These are phyloP conservation scores for Petrea volubilis DNA, from an alignment of 257 asterid species.

Conservation along the genomic window DNA sequence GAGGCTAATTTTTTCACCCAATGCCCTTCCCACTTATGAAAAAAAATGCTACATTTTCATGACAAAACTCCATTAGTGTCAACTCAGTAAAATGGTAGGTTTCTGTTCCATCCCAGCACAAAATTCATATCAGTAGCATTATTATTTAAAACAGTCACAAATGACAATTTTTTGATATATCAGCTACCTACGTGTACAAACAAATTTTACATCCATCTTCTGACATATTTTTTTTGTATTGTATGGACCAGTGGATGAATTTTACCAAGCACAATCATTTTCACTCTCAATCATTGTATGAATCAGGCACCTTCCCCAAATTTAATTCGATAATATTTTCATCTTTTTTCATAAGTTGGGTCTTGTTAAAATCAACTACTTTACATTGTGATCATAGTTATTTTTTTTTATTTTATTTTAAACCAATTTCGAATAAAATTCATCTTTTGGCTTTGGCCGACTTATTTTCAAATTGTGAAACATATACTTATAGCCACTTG, in stretches of 20 bases:
- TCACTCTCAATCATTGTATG: neutral
- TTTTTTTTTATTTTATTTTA: too few relatives aligned
- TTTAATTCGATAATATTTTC: too few relatives aligned
- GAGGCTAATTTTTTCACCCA: neutral
- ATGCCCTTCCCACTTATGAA: slow-evolving; percentile 7
- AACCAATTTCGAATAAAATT: neutral
- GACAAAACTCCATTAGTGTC: slow-evolving; percentile 32
- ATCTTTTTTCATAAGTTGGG: too few relatives aligned
- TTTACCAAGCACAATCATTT: too few relatives aligned
- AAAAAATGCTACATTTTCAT: neutral
- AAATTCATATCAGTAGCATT: neutral
- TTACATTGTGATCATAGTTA: too few relatives aligned
- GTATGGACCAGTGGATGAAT: slow-evolving; percentile 2
- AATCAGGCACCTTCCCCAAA: too few relatives aligned
- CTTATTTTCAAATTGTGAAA: too few relatives aligned
- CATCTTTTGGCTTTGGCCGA: too few relatives aligned
- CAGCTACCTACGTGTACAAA: neutral
- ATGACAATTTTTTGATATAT: slow-evolving; percentile 14
- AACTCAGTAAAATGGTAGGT: slow-evolving; percentile 33
- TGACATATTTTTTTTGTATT: neutral
- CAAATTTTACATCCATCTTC: slow-evolving; percentile 24
- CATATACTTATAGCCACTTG: neutral
- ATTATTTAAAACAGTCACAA: slow-evolving; percentile 10
- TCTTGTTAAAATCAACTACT: too few relatives aligned
- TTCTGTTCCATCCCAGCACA: slow-evolving; percentile 25